These are phyloP conservation scores for Ceratobasidium sp. DNA, from an alignment of 1,284 basidiomycete species.

Conservation along the genomic window DNA sequence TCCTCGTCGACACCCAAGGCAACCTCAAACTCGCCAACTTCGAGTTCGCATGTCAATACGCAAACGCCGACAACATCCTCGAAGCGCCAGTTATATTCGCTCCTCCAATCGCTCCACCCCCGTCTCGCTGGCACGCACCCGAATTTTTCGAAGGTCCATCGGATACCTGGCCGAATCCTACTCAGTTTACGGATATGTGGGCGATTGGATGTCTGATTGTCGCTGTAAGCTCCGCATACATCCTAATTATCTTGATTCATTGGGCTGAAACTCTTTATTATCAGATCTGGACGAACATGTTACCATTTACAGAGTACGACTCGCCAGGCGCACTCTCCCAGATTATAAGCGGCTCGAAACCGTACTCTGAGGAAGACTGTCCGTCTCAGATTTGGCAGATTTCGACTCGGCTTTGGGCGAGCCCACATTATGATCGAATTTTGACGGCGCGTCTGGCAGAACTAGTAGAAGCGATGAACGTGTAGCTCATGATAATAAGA, in stretches of 20 bases:
- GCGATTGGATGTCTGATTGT: conserved; percentile 16
- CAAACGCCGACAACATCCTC: conserved; percentile 4
- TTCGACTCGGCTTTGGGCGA: not conserved
- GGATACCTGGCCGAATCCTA: conserved; percentile 14
- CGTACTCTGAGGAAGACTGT: conserved; percentile 10
- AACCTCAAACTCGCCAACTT: conserved; percentile 20
- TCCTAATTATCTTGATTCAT: not conserved
- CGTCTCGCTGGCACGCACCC: conserved; percentile 35
- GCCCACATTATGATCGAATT: conserved; percentile 8
- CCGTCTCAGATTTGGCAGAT: not conserved
- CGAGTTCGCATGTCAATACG: conserved; percentile 36
- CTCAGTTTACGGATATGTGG: conserved; percentile 30
- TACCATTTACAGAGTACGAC: conserved; percentile 18
- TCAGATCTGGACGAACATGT: conserved; percentile 1
- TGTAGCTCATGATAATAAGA: too few relatives aligned
- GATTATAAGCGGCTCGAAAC: conserved; percentile 1
- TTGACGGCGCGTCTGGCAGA: not conserved
- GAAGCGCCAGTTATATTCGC: conserved; percentile 25
- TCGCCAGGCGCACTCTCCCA: conserved; percentile 2
- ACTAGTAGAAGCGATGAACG: not conserved
- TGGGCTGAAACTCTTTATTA: not conserved
- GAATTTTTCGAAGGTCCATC: conserved; percentile 15
- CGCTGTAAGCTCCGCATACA: conserved; percentile 5
- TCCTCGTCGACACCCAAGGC: not conserved
- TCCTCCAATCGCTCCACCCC: conserved; percentile 13